Evolutionary conservation across 768 basidiomycete species (phyloP).

Genomic region (Boletus rubescentipes): DNA sequence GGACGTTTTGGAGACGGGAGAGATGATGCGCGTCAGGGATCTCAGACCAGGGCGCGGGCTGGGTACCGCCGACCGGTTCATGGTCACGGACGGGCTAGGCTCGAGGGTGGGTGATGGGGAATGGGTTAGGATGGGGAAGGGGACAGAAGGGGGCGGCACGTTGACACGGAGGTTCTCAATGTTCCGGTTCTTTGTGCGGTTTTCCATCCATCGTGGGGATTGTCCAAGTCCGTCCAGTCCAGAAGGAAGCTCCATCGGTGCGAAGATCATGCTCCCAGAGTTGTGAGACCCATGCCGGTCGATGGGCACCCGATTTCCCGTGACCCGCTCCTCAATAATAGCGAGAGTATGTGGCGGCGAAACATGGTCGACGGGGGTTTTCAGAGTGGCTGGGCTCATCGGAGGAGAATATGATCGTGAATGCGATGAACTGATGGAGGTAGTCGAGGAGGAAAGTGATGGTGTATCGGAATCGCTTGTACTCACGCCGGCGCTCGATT

Average conservation of each 20-base stretch:
- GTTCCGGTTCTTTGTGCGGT: constrained; percentile 27
- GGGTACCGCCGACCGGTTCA: not conserved
- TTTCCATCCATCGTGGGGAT: constrained; percentile 1
- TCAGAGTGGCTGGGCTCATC: constrained; percentile 32
- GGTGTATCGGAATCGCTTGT: constrained; percentile 46
- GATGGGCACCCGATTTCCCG: constrained; percentile 17
- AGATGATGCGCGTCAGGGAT: constrained; percentile 30
- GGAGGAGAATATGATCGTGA: constrained; percentile 35
- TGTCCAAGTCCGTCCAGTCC: constrained; percentile 23
- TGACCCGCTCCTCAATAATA: constrained; percentile 39
- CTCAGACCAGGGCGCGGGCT: constrained; percentile 10
- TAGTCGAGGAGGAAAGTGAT: constrained; percentile 44
- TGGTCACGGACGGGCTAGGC: not conserved
- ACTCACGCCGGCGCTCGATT: constrained; percentile 30
- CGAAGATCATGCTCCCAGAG: constrained; percentile 25
- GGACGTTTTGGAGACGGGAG: constrained; percentile 21
- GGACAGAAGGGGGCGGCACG: constrained; percentile 19
- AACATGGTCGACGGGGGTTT: constrained; percentile 34
- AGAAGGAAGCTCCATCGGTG: constrained; percentile 14
- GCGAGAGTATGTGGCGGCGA: constrained; percentile 27
- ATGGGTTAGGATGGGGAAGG: constrained; percentile 17
- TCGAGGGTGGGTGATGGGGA: constrained; percentile 18
- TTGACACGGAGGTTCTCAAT: constrained; percentile 31
- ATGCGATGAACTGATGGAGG: constrained; percentile 38
- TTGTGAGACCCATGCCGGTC: constrained; percentile 14